These are phyloP conservation scores for Cystobasidiopsis lactophilus DNA, from an alignment of 768 basidiomycete genomes.

Conservation along the genomic window DNA sequence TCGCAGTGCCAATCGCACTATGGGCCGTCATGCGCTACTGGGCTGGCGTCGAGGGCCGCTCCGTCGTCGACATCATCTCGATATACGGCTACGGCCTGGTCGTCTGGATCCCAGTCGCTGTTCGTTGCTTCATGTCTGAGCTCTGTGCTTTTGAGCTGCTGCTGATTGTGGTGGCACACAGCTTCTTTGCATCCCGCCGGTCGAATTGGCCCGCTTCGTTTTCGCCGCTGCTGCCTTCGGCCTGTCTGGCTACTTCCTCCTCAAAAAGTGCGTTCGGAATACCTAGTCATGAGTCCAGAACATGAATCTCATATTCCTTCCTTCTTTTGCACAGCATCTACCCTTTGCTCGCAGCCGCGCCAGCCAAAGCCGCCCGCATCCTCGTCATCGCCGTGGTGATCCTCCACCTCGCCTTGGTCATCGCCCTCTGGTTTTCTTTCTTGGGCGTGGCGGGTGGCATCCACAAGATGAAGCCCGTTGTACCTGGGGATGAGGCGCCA, in stretches of 20 bases:
- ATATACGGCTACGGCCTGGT: slow-evolving; percentile 40
- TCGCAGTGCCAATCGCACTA: slow-evolving; percentile 55
- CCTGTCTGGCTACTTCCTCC: slow-evolving; percentile 71
- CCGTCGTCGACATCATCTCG: slow-evolving; percentile 41
- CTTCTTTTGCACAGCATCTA: slow-evolving; percentile 36
- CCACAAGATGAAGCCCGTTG: neutral
- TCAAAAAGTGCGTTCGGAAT: slow-evolving; percentile 30
- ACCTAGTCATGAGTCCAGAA: neutral
- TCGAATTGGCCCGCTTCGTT: slow-evolving; percentile 59
- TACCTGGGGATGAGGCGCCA: no score
- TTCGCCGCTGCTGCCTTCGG: slow-evolving; percentile 49
- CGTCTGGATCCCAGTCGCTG: slow-evolving; percentile 41
- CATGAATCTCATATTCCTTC: no score
- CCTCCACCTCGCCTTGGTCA: slow-evolving; percentile 56
- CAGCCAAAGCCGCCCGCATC: slow-evolving; percentile 65
- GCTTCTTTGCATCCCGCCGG: slow-evolving; percentile 63
- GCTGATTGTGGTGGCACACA: neutral
- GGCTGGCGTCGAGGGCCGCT: slow-evolving; percentile 72
- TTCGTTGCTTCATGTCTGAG: no score
- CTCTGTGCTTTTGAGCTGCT: neutral
- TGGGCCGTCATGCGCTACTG: slow-evolving; percentile 65
- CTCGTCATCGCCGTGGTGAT: slow-evolving; percentile 51
- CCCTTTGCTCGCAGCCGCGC: slow-evolving; percentile 61
- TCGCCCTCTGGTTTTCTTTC: slow-evolving; percentile 65
- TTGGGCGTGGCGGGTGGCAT: slow-evolving; percentile 27